Evolutionary conservation across 192 early-diverging fungal species (phyloP), one percentile per base, ranked within the genome.

Genomic region (Backusella morwellensis): DNA sequence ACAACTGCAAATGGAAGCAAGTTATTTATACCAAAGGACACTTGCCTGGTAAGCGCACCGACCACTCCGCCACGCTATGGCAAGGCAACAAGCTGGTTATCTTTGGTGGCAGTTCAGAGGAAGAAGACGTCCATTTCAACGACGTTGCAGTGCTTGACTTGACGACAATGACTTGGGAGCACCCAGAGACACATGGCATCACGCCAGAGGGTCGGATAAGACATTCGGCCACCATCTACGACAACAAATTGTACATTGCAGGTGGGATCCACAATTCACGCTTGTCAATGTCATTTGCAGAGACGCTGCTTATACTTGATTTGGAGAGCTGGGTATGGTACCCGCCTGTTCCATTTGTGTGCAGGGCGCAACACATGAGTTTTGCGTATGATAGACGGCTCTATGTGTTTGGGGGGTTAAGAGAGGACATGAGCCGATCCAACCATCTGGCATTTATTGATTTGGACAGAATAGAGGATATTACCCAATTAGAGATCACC

Each of bases 11-110:
- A 52, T 92, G 91, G 91, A 78, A 56, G 21, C 81, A 81, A 26
- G 72, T 89, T 23, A 83, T 89, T 32, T 85, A 87, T 50, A 85
- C 85, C 19, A 88, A 86, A 26, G 88, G 87, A 21, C 70, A 78
- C 36, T 63, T 38, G 1, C 74, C 69, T 50, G 86, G 86, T 6
- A 86, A 90, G 75, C 83, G 90, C 23, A 91, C 82, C 68, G 89
- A 89, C 63, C 91, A 92, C 73, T 86, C 89, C 6, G 86, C 90
- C 29, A 89, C 84, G 5, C 81, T 88, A 7, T 92, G 90, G 90
- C 82, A 85, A 21, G 74, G 77, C 1, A 78, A 86, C 70, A 89
- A 90, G 35, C 75, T 92, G 32, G 77, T 92, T 26, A 89, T 92
- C 9, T 91, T 90, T 83, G 91, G 91, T 54, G 91, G 91, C 2